Percentiles rank a stretch among this genome's conserved stretches.
These are phyloP conservation scores for Colletotrichum costaricense DNA, from an alignment of 2,329 filamentous ascomycete genomes.

Conservation along the genomic window DNA sequence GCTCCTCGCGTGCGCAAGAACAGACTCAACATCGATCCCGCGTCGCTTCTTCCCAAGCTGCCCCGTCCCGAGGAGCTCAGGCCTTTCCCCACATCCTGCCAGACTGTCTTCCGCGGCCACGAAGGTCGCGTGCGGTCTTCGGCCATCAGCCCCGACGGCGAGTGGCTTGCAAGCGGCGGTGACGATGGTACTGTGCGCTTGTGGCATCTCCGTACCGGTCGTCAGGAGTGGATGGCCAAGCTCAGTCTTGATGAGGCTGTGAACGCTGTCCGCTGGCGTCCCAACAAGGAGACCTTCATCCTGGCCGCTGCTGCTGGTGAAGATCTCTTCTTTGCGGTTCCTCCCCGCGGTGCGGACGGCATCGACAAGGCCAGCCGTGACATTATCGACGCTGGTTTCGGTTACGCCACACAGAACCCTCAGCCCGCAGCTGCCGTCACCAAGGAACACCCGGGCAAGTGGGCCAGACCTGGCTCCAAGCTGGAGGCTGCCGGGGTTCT, in stretches of 20 bases:
- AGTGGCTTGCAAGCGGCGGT: slow-evolving; percentile 90
- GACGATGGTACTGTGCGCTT: slow-evolving; percentile 93
- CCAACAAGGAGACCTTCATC: slow-evolving; percentile 81
- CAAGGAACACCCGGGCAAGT: slow-evolving; percentile 83
- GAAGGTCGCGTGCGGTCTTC: slow-evolving; percentile 88
- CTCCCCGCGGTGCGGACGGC: slow-evolving; percentile 77
- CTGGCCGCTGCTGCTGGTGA: slow-evolving; percentile 88
- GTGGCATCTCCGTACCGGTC: slow-evolving; percentile 88
- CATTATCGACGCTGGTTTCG: slow-evolving; percentile 89
- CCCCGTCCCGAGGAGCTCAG: slow-evolving; percentile 93
- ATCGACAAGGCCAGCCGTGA: slow-evolving; percentile 80
- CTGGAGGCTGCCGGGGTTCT: slow-evolving; percentile 84
- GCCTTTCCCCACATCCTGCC: slow-evolving; percentile 92
- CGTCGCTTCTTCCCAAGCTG: slow-evolving; percentile 90
- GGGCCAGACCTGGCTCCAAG: slow-evolving; percentile 80
- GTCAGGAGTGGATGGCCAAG: slow-evolving; percentile 87
- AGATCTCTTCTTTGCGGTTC: slow-evolving; percentile 86
- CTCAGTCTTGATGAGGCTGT: slow-evolving; percentile 84
- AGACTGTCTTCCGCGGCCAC: slow-evolving; percentile 89
- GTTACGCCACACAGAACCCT: slow-evolving; percentile 80
- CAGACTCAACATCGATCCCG: slow-evolving; percentile 95
- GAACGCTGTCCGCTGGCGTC: slow-evolving; percentile 90
- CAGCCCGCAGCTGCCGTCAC: slow-evolving; percentile 65
- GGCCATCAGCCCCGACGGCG: slow-evolving; percentile 85
- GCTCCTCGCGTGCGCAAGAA: slow-evolving; percentile 92